Evolutionary conservation across 139 green algal genomes (phyloP).

Genomic region (Volvox reticuliferus): DNA sequence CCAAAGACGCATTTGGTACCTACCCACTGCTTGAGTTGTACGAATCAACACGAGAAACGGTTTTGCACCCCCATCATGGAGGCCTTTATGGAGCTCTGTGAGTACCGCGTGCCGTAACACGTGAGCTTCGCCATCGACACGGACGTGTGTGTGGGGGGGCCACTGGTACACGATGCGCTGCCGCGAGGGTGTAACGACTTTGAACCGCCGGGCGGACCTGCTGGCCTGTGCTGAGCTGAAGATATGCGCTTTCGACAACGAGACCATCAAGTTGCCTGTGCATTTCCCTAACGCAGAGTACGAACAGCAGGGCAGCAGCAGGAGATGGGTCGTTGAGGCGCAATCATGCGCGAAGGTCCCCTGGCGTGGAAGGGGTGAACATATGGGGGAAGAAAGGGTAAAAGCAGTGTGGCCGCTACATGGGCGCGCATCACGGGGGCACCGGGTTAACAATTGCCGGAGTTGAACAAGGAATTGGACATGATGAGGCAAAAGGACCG

Average conservation of each 20-base stretch:
- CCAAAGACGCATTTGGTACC: no score
- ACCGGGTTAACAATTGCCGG: no score
- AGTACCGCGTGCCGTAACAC: constrained; percentile 98
- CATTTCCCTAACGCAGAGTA: constrained; percentile 98
- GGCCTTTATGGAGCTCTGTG: constrained; percentile 89
- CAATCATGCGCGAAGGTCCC: no score
- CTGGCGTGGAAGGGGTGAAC: no score
- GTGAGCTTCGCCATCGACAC: constrained; percentile 95
- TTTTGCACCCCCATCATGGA: constrained; percentile 5
- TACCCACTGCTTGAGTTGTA: no score
- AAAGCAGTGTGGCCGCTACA: no score
- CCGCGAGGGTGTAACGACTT: constrained; percentile 67
- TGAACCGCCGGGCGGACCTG: constrained; percentile 84
- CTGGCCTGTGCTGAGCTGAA: constrained; percentile 84
- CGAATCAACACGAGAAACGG: background rate
- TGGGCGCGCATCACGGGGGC: no score
- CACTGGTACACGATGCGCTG: constrained; percentile 90
- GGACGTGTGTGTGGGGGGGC: constrained; percentile 87
- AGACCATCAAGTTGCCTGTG: constrained; percentile 99
- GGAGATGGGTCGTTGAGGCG: no score
- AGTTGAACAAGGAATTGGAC: no score
- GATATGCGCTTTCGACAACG: constrained; percentile 98
- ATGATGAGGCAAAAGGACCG: no score
- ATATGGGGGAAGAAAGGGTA: no score
- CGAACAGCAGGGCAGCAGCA: constrained; percentile 62